phyloP scores from a whole-genome alignment of 495 filamentous ascomycete species.

The Talaromyces adpressus region DNA sequence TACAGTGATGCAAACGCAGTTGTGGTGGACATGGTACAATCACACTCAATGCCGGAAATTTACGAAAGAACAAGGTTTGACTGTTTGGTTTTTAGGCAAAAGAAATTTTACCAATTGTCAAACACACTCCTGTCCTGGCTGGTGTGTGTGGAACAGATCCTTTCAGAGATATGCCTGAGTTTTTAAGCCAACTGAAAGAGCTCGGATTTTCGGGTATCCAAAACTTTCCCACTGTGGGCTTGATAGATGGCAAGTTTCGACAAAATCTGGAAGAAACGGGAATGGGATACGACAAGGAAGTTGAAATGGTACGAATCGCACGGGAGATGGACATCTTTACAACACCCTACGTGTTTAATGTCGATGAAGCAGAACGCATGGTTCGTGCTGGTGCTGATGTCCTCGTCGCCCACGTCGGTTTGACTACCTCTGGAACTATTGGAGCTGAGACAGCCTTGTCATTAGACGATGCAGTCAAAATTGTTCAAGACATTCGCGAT shows the following conservation, averaged over 20 bases:
- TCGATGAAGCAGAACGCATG: slow-evolving; percentile 53
- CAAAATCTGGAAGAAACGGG: slow-evolving; percentile 62
- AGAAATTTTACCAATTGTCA: slow-evolving; percentile 54
- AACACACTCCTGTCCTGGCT: slow-evolving; percentile 54
- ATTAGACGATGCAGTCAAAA: slow-evolving; percentile 52
- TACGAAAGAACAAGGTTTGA: too few species aligned
- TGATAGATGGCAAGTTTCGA: slow-evolving; percentile 62
- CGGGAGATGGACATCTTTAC: slow-evolving; percentile 53
- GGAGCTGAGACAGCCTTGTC: slow-evolving; percentile 52
- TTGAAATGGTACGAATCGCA: slow-evolving; percentile 55
- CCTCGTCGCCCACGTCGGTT: slow-evolving; percentile 61
- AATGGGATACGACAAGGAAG: slow-evolving; percentile 58
- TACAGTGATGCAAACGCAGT: slow-evolving; percentile 67
- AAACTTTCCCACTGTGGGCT: slow-evolving; percentile 67
- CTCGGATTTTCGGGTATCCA: slow-evolving; percentile 62
- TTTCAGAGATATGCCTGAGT: slow-evolving; percentile 50
- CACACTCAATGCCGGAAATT: too few species aligned
- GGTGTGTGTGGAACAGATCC: slow-evolving; percentile 64
- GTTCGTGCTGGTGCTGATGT: slow-evolving; percentile 57
- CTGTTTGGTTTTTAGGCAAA: slow-evolving; percentile 21
- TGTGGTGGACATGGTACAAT: slow-evolving; percentile 53
- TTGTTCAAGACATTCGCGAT: slow-evolving; percentile 57
- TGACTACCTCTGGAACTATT: slow-evolving; percentile 59
- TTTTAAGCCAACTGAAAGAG: slow-evolving; percentile 48
- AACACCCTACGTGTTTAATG: slow-evolving; percentile 62